Base-by-base conservation (phyloP, 257 asterid genomes). In the Gentiana macrophylla region DNA sequence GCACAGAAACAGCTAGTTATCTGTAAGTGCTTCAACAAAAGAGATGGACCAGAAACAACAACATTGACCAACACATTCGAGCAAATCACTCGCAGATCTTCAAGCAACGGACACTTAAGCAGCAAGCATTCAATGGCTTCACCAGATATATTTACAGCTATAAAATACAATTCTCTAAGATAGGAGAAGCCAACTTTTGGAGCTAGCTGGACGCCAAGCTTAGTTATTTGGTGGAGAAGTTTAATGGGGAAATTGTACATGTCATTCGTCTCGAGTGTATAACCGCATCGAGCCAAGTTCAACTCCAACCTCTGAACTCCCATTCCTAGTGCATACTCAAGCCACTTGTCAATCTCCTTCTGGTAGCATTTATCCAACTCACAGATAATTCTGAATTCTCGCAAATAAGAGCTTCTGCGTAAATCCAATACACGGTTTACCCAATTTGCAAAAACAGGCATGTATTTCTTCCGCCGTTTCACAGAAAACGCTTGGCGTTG, bases 21-120 rank as follows among this genome's bases (percentile, higher is more conserved):
- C 62, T 70, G 80, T 13, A 81, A 67, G 63, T 70, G 50, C 59
- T 63, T 80, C 74, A 78, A 54, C 65, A 4, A 53, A 52, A 78
- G 80, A 43, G 63, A 37, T 3, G 47, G 59, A 50, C 78, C 78
- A 9, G 65, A 63, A 4, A 75, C 65, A 56, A 65, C 70, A 10
- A 77, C 70, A 41, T 67, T 66, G 67, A 41, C 60, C 60, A 78
- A 71, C 36, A 52, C 72, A 45, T 67, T 68, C 0, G 82, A 70
- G 35, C 73, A 71, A 6, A 72, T 74, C 41, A 80, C 62, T 3
- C 67, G 48, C 51, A 80, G 55, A 50, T 13, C 55, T 5, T 70
- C 68, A 46, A 80, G 68, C 38, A 59, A 70, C 0, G 62, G 74
- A 62, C 75, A 77, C 32, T 46, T 53, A 12, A 61, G 64, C 32